Percentiles rank a stretch among this genome's conserved stretches.
phyloP scores from a whole-genome alignment of 2,329 filamentous ascomycete genomes.

The Aureobasidium musti region DNA sequence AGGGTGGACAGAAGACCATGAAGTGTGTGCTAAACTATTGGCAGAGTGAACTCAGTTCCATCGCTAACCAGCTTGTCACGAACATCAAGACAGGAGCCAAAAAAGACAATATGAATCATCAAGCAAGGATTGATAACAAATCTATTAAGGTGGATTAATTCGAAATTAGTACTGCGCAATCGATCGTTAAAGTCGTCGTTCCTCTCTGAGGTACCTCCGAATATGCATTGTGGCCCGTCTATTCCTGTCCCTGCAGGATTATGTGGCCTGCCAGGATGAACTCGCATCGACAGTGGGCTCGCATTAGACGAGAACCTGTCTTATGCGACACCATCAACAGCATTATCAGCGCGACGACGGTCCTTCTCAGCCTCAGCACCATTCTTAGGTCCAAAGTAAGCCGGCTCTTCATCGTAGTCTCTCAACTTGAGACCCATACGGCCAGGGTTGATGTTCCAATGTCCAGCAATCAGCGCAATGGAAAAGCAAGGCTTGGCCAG shows the following conservation, averaged over 20 bases:
- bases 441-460: slow-evolving; percentile 60
- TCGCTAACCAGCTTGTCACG: too few species aligned
- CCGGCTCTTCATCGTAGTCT: slow-evolving; percentile 43
- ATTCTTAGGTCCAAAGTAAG: slow-evolving; percentile 8
- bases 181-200: neutral
- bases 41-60: too few species aligned
- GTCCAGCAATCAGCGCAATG: slow-evolving; percentile 58
- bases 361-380: slow-evolving; percentile 16
- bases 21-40: too few species aligned
- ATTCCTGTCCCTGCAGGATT: neutral
- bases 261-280: neutral
- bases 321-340: slow-evolving; percentile 1
- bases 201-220: neutral
- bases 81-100: too few species aligned
- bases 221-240: neutral
- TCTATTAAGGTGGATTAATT: too few species aligned
- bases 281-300: neutral
- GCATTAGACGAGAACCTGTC: neutral
- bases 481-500: slow-evolving; percentile 63
- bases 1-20: too few species aligned
- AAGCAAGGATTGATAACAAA: too few species aligned
- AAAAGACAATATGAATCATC: too few species aligned
- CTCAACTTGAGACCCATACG: slow-evolving; percentile 55
- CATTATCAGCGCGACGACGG: neutral
- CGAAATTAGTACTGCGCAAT: too few species aligned